Conservation (phyloP, 1,284 basidiomycete genomes). For the Rhodotorula sp. region DNA sequence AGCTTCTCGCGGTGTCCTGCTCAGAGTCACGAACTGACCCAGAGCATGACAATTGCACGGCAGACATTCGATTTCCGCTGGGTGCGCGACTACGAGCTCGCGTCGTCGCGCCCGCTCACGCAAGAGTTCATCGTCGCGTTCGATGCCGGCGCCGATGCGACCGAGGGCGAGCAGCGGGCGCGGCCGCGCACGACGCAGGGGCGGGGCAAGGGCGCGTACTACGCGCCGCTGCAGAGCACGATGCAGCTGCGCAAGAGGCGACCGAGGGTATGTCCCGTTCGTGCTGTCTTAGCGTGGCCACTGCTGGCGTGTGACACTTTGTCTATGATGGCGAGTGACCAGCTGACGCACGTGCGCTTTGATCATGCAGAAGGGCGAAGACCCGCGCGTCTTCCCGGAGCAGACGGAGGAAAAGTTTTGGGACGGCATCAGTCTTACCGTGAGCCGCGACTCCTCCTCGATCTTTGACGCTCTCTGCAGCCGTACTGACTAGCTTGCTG, state of each 20-base stretch:
- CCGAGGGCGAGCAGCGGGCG: conserved; percentile 16
- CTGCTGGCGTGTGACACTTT: neutral
- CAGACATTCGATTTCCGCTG: conserved; percentile 37
- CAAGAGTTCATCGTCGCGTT: conserved; percentile 35
- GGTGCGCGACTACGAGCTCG: conserved; percentile 40
- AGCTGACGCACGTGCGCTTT: no score
- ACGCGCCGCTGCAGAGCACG: conserved; percentile 14
- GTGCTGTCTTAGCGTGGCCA: neutral
- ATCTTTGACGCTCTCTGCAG: no score
- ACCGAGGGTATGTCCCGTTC: conserved; percentile 22
- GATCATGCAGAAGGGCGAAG: conserved; percentile 31
- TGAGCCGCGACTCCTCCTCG: neutral
- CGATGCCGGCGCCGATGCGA: conserved; percentile 25
- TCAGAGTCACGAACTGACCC: neutral
- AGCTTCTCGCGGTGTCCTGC: no score
- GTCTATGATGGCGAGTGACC: no score
- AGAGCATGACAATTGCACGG: neutral
- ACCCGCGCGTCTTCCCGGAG: conserved; percentile 26
- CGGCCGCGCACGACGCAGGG: conserved; percentile 15
- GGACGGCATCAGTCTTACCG: conserved; percentile 36
- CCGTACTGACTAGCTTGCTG: neutral
- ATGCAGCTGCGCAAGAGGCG: conserved; percentile 36
- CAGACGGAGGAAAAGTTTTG: conserved; percentile 30
- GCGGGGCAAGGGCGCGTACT: conserved; percentile 39
- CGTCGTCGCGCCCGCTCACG: conserved; percentile 12